phyloP scores from a whole-genome alignment of 2,329 filamentous ascomycete species.

The Beauveria australis region DNA sequence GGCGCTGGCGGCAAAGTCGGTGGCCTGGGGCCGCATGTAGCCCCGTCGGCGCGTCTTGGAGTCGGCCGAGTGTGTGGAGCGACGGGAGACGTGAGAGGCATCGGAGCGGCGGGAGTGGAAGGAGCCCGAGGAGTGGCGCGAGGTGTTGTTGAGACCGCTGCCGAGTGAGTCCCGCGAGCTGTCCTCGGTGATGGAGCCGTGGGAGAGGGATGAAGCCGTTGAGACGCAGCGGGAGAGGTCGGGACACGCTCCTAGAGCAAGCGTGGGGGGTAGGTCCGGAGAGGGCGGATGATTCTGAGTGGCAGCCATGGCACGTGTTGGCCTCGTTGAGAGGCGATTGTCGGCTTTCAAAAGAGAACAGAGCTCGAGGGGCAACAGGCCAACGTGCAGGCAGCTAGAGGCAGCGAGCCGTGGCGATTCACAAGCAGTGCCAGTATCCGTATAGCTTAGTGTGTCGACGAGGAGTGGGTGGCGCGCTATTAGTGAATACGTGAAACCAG shows the following conservation, averaged over 20 bases:
- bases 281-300: conserved; percentile 46
- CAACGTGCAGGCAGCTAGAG: neutral
- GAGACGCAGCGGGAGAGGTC: conserved; percentile 58
- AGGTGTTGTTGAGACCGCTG: conserved; percentile 42
- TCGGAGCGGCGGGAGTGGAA: conserved; percentile 39
- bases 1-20: conserved; percentile 84
- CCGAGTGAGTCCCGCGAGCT: conserved; percentile 46
- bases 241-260: conserved; percentile 51
- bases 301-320: conserved; percentile 23
- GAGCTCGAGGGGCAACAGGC: neutral
- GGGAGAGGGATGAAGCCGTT: conserved; percentile 50
- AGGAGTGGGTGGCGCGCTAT: neutral
- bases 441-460: neutral
- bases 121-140: conserved; percentile 57
- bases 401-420: neutral
- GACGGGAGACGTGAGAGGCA: conserved; percentile 29
- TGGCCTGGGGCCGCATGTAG: conserved; percentile 80
- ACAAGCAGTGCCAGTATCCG: neutral
- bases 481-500: neutral
- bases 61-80: conserved; percentile 38
- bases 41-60: conserved; percentile 54
- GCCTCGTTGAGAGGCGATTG: neutral
- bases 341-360: neutral
- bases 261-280: conserved; percentile 53
- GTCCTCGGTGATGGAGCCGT: conserved; percentile 43